Evolutionary conservation across 2,329 filamentous ascomycete species (phyloP).

Genomic region (Clarireedia paspali): DNA sequence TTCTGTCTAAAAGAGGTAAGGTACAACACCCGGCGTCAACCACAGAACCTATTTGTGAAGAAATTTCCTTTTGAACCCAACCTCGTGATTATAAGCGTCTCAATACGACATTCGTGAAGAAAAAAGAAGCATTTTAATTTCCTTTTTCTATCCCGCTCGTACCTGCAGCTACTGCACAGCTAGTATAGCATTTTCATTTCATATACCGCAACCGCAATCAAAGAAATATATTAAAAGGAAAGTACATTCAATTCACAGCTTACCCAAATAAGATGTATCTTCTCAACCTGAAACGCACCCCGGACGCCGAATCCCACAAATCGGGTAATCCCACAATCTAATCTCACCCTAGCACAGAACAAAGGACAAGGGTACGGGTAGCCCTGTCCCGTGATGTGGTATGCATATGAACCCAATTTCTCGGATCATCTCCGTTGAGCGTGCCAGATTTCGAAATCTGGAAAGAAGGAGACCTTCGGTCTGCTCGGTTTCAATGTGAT

Average conservation of each 20-base stretch:
- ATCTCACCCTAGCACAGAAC: background rate
- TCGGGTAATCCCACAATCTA: constrained; percentile 10
- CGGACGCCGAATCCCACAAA: background rate
- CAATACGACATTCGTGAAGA: background rate
- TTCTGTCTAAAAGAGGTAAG: background rate
- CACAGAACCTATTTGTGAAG: background rate
- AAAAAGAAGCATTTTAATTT: background rate
- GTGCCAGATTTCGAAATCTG: background rate
- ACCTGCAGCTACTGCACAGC: background rate
- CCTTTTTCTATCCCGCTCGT: background rate
- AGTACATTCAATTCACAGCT: background rate
- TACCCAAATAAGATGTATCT: background rate
- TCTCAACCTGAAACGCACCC: constrained; percentile 7
- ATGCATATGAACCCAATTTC: constrained; percentile 6
- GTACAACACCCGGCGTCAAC: background rate
- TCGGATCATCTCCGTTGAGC: constrained; percentile 7
- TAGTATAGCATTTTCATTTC: constrained; percentile 3
- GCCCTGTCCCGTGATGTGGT: constrained; percentile 1
- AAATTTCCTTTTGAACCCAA: background rate
- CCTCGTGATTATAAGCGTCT: background rate
- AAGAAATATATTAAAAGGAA: constrained; percentile 6
- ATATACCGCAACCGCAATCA: background rate
- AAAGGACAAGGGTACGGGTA: background rate
- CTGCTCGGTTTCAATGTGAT: no score
- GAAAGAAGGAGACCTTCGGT: background rate